Conservation (phyloP, 2,329 filamentous ascomycete species). For the Penicillium nordicum region DNA sequence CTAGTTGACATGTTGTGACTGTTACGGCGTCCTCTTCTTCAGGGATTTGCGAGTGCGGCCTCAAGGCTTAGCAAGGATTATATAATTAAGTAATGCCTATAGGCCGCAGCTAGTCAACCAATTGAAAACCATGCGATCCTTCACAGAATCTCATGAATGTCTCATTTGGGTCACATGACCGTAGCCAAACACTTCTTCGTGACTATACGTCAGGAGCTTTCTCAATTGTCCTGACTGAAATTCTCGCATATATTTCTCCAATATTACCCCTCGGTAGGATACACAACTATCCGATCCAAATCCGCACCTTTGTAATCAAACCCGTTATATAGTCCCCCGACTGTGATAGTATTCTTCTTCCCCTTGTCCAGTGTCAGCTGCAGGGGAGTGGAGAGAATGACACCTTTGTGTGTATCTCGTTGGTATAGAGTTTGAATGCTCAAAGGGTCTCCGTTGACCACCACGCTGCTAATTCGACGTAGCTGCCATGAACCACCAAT, state of each 20-base stretch:
- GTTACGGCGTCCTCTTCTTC: too few relatives aligned
- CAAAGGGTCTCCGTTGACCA: conserved; percentile 54
- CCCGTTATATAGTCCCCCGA: conserved; percentile 57
- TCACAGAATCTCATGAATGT: too few relatives aligned
- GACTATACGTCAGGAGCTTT: too few relatives aligned
- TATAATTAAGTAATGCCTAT: too few relatives aligned
- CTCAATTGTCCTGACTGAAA: too few relatives aligned
- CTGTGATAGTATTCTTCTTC: conserved; percentile 51
- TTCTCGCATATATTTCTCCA: not conserved
- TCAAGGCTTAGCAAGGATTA: too few relatives aligned
- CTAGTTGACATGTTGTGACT: too few relatives aligned
- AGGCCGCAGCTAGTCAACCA: too few relatives aligned
- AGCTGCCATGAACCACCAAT: conserved; percentile 60
- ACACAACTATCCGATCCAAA: conserved; percentile 58
- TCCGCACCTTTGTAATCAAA: conserved; percentile 57
- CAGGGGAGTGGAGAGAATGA: conserved; percentile 58
- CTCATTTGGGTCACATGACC: too few relatives aligned
- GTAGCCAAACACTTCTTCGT: too few relatives aligned
- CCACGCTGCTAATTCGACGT: conserved; percentile 57
- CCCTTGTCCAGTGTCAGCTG: conserved; percentile 54
- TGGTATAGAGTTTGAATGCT: conserved; percentile 52
- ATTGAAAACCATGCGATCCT: too few relatives aligned
- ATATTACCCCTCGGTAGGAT: conserved; percentile 49
- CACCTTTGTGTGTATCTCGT: conserved; percentile 58
- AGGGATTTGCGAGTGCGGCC: too few relatives aligned